Evolutionary conservation across 176 grass and related monocot genomes (phyloP), one percentile per base, ranked within the genome.

Genomic region (Echinochloa phyllopogon): DNA sequence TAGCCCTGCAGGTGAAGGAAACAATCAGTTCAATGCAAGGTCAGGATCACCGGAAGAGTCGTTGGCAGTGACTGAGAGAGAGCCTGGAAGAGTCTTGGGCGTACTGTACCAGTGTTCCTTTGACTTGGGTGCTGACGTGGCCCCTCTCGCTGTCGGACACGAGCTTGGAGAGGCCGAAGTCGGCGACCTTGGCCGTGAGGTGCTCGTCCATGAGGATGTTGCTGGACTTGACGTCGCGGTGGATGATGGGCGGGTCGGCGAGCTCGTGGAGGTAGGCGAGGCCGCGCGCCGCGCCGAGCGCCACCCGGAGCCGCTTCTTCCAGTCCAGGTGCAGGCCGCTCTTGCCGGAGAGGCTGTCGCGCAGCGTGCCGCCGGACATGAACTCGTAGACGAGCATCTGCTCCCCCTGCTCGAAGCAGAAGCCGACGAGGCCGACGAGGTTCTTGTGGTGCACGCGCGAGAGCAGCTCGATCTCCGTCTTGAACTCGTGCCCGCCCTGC

Each of bases 391-490:
- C 91, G 62, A 99, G 92, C 93, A 99, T 99, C 91, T 96, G 93
- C 79, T 99, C 93, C 59, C 89, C 93, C 84, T 96, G 89, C 64
- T 99, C 96, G 63, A 91, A 99, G 87, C 94, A 99, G 91, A 99
- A 99, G 14, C 96, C 96, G 17, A 99, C 44, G 38, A 99, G 87
- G 24, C 87, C 86, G 24, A 99, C 91, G 43, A 99, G 90, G 87
- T 99, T 99, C 82, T 99, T 99, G 91, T 99, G 96, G 89, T 99
- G 96, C 76, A 99, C 96, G 59, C 96, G 92, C 39, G 96, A 99
- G 69, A 99, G 96, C 91, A 99, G 82, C 84, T 99, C 96, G 62
- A 99, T 99, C 89, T 99, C 96, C 0, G 91, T 99, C 83, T 99
- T 96, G 84, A 99, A 99, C 83, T 99, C 96, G 53, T 88, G 87